Conservation (phyloP, 176 grass and related monocot genomes). For the Phoenix dactylifera region DNA sequence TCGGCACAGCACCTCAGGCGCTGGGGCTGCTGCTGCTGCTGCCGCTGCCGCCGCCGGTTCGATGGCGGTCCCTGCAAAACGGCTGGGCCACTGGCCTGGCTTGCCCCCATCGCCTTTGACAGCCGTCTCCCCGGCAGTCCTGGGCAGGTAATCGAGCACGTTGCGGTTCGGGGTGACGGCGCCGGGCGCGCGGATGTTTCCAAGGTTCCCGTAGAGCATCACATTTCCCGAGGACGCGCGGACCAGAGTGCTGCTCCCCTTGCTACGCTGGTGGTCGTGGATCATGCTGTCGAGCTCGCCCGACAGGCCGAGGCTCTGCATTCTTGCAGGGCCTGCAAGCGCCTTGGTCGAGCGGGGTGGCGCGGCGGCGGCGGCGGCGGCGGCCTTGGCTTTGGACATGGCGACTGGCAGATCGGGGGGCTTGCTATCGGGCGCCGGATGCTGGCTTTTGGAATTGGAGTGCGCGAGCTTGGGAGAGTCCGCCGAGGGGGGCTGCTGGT, state of each 20-base stretch:
- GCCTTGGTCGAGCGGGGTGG: no score
- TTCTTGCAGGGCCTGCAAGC: no score
- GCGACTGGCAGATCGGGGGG: not conserved
- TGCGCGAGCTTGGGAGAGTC: not conserved
- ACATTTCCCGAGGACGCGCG: slow-evolving; percentile 30
- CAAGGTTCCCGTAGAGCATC: slow-evolving; percentile 8
- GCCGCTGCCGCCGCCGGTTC: not conserved
- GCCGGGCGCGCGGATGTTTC: slow-evolving; percentile 23
- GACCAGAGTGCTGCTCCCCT: slow-evolving; percentile 14
- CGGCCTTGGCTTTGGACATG: not conserved
- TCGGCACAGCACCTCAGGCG: slow-evolving; percentile 11
- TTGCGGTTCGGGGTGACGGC: slow-evolving; percentile 19
- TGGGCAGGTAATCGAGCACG: slow-evolving; percentile 5
- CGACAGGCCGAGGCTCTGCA: not conserved
- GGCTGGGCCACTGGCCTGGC: not conserved
- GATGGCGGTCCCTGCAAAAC: not conserved
- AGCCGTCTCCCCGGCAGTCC: slow-evolving; percentile 6
- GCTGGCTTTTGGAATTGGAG: slow-evolving; percentile 8
- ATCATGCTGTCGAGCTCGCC: slow-evolving; percentile 27
- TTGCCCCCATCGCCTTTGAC: not conserved
- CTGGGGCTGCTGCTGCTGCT: not conserved
- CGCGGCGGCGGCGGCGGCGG: not conserved
- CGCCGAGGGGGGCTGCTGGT: not conserved
- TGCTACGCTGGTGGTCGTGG: slow-evolving; percentile 28
- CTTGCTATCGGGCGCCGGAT: not conserved